phyloP scores from a whole-genome alignment of 805 yeast genomes.

The Brettanomyces bruxellensis region DNA sequence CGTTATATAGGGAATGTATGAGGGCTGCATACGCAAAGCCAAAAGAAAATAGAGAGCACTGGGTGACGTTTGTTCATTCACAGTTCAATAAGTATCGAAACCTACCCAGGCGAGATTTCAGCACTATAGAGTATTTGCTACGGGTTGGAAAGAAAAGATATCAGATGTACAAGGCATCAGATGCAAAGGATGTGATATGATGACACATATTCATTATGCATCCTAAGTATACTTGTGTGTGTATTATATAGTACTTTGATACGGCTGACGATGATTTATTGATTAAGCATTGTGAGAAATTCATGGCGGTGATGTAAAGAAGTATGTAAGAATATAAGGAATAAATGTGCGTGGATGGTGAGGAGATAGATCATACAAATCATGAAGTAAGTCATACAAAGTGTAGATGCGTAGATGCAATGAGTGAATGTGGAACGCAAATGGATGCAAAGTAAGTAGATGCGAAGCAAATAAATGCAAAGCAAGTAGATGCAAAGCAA shows the following conservation, averaged over 20 bases:
- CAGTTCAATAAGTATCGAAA: conserved; percentile 54
- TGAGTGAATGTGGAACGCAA: no score
- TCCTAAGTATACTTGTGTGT: background rate
- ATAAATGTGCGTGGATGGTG: no score
- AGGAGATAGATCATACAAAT: no score
- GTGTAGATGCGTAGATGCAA: no score
- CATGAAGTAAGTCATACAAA: no score
- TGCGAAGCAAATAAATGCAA: no score
- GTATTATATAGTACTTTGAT: background rate
- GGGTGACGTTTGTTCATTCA: conserved; percentile 25
- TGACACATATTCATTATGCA: background rate
- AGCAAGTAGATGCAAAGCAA: no score
- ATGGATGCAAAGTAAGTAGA: no score
- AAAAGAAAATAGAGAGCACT: conserved; percentile 22
- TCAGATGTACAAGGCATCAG: conserved; percentile 65
- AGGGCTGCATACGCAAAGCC: conserved; percentile 40
- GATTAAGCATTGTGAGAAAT: no score
- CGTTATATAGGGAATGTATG: conserved; percentile 38
- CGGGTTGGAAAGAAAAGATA: conserved; percentile 65
- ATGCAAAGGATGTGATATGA: conserved; percentile 51
- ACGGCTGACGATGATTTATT: background rate
- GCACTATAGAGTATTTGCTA: conserved; percentile 76
- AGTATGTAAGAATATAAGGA: no score
- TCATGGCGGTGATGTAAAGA: no score
- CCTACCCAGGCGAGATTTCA: conserved; percentile 69